Evolutionary conservation across 371 early-diverging fungal genomes (phyloP), one percentile per base, ranked within the genome.

Genomic region (Zopfochytrium polystomum): DNA sequence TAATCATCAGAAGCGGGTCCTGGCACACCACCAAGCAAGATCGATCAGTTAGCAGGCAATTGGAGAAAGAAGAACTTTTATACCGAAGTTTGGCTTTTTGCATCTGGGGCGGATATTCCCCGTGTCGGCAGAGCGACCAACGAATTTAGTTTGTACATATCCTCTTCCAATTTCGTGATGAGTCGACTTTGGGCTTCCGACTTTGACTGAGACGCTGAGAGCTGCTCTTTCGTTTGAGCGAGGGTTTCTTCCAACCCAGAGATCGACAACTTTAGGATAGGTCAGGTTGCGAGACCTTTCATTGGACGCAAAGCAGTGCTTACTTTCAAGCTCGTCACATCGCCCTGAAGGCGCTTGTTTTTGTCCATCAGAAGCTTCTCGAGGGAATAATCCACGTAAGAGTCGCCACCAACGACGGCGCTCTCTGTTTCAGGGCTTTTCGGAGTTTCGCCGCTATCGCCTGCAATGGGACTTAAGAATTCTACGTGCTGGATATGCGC

Each of bases 361-460:
- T 90, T 90, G n/a, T 85, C 84, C 76, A 90, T 83, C 53, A 91
- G 60, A 27, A 86, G 81, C 20, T 82, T 79, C 68, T 91, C 92
- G 18, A 92, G 63, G 15, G 85, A 67, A 29, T 62, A 60, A 49
- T 70, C 67, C 3, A 52, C 54, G 6, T 66, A 64, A 46, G 71
- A 46, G 62, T 55, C 45, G 44, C 67, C 67, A 22, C 70, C 15
- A 34, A 9, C 29, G n/a, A 46, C 48, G 46, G 48, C 23, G 4
- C 6, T 26, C 18, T n/a, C 47, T 47, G 4, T 23, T n/a, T n/a
- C n/a, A n/a, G n/a, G n/a, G n/a, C n/a, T 27, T 50, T 33, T 2
- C 7, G 25, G 22, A 26, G 45, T 32, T 33, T 23, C 15, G 57
- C 38, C 18, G 63, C 33, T 23, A 7, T 15, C 23, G 18, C 47